A percentile compares a stretch with the other conserved stretches of the same genome.
Conservation (phyloP, 2,329 filamentous ascomycete genomes). For the Penicillium sp. region DNA sequence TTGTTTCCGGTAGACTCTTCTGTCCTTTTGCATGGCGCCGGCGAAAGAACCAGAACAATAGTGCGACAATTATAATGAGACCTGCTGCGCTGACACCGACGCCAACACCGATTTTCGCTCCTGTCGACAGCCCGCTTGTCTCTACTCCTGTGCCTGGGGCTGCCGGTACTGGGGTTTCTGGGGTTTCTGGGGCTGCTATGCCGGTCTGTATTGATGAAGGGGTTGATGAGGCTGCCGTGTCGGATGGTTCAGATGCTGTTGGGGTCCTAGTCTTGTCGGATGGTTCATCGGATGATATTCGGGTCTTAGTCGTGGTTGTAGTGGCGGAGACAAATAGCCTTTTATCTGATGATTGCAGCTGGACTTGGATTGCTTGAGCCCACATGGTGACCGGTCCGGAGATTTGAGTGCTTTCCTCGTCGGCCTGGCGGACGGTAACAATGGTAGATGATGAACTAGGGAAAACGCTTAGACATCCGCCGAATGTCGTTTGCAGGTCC, state of each 20-base stretch:
- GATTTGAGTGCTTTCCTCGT: conserved; percentile 13
- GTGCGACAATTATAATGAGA: neutral
- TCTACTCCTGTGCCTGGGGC: neutral
- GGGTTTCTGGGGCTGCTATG: too few species aligned
- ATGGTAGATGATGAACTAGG: neutral
- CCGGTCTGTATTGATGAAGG: neutral
- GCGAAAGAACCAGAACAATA: conserved; percentile 4
- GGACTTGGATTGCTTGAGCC: conserved; percentile 21
- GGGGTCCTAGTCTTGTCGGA: neutral
- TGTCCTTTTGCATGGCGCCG: neutral
- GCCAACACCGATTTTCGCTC: conserved; percentile 3
- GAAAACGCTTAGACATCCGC: neutral
- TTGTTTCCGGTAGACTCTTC: neutral
- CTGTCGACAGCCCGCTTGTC: neutral
- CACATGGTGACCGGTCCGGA: conserved; percentile 28
- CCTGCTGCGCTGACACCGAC: neutral
- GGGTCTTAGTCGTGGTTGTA: neutral
- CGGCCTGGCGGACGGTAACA: conserved; percentile 7
- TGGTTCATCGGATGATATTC: neutral
- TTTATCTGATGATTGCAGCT: neutral
- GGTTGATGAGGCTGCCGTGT: neutral
- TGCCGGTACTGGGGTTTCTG: neutral
- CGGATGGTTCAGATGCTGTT: neutral
- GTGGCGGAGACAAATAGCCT: neutral
- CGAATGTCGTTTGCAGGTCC: neutral